Base-by-base conservation (phyloP, 208 protist species). In the Trypanosoma brucei region DNA sequence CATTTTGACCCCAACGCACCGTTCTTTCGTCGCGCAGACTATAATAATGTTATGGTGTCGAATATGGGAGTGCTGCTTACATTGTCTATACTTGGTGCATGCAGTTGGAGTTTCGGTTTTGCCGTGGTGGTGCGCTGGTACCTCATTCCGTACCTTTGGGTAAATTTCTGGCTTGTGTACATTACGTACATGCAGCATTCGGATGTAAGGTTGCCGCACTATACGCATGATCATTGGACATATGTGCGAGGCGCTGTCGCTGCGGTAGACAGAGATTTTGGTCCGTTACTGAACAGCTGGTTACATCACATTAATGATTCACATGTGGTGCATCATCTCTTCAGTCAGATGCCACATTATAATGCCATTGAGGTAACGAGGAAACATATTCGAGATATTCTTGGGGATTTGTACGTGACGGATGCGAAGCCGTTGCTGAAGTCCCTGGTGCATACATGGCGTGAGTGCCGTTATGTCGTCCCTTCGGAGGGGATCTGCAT, bases 181-280 rank as follows among this genome's bases (percentile, higher is more conserved):
- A 95, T 97, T 75, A 98, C 96, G 46, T 97, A 83, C 72, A 68
- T 97, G 58, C 96, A 98, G 81, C 96, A 98, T 75, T 88, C 93
- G 7, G 93, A 98, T 76, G 35, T 86, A 13, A 71, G 75, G 50
- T 69, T 98, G 33, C 93, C 96, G 0, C 96, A 98, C 70, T 97
- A 92, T 81, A 75, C 75, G 50, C 71, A 81, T 38, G 80, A 89
- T 42, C 72, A 97, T 53, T 98, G 93, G 90, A 97, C 81, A n/a
- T 98, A 95, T 80, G 76, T 90, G 8, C 83, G 88, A n/a, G 96
- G 96, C 40, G 94, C 93, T 31, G 70, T 97, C 36, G 76, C 84
- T 38, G 94, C 93, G 4, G 83, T 98, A 8, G 96, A 98, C 59
- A 85, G 96, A 45, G 81, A 93, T 66, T 93, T 88, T 60, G 92